Conservation (phyloP, 139 green algal species). For the Auxenochlorella protothecoides region DNA sequence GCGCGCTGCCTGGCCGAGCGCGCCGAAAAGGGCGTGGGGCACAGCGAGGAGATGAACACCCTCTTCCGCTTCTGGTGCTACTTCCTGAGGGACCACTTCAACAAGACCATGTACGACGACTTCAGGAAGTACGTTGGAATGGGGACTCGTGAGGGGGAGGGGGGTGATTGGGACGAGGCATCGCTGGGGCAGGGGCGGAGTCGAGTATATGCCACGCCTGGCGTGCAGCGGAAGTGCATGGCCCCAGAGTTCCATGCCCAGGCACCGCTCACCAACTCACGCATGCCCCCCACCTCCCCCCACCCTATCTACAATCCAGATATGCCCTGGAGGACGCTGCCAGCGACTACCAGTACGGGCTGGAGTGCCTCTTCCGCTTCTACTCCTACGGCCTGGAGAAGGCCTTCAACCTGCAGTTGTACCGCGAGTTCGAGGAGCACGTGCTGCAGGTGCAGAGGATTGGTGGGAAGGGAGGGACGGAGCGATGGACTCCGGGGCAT, state of each 20-base stretch:
- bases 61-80: conserved; percentile 98
- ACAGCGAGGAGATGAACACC: conserved; percentile 95
- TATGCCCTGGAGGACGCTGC: conserved; percentile 50
- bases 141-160: too few relatives aligned
- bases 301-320: conserved; percentile 4
- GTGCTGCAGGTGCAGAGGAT: conserved; percentile 35
- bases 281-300: not conserved
- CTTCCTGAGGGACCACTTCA: conserved; percentile 92
- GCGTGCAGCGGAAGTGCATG: too few relatives aligned
- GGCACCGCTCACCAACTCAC: not conserved
- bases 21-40: conserved; percentile 36
- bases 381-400: conserved; percentile 90
- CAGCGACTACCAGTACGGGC: conserved; percentile 76
- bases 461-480: not conserved
- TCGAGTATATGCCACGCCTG: too few relatives aligned
- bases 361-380: conserved; percentile 92
- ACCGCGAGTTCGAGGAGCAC: conserved; percentile 81
- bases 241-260: too few relatives aligned
- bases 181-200: too few relatives aligned
- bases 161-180: too few relatives aligned
- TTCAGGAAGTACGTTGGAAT: conserved; percentile 44
- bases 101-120: conserved; percentile 81
- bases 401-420: conserved; percentile 54
- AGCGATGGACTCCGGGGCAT: too few relatives aligned
- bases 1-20: conserved; percentile 78